Conservation (phyloP, 495 filamentous ascomycete genomes). For the Hypoxylon trugodes region DNA sequence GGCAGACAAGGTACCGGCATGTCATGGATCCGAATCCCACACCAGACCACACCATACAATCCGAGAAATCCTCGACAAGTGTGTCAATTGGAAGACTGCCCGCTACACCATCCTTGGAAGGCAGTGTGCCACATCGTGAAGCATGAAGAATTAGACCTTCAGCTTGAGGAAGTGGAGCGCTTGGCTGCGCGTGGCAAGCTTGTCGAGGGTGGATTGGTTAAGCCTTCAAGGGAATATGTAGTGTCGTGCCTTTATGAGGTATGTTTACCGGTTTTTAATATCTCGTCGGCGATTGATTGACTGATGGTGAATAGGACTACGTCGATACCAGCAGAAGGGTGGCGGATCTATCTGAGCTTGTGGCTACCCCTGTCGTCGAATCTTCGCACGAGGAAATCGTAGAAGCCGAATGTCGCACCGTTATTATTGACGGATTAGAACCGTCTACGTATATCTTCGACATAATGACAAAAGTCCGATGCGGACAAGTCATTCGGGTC, state of each 20-base stretch:
- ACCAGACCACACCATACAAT: slow-evolving; percentile 1
- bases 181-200: too few species aligned
- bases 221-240: too few species aligned
- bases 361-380: too few species aligned
- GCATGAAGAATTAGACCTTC: neutral
- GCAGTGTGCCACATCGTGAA: neutral
- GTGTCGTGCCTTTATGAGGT: too few species aligned
- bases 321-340: too few species aligned
- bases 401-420: neutral
- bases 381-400: neutral
- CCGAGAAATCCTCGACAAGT: neutral
- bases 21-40: neutral
- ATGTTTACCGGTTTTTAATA: too few species aligned
- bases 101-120: neutral
- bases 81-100: neutral
- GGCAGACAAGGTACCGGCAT: too few species aligned
- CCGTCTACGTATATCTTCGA: neutral
- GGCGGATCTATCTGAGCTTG: too few species aligned
- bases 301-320: too few species aligned
- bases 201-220: too few species aligned
- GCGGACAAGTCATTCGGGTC: slow-evolving; percentile 12
- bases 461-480: slow-evolving; percentile 12
- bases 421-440: slow-evolving; percentile 11
- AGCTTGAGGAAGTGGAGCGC: too few species aligned
- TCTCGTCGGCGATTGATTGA: too few species aligned